Evolutionary conservation across 2,329 filamentous ascomycete species (phyloP), one percentile per base, ranked within the genome.

Genomic region (Hymenoscyphus occultus): DNA sequence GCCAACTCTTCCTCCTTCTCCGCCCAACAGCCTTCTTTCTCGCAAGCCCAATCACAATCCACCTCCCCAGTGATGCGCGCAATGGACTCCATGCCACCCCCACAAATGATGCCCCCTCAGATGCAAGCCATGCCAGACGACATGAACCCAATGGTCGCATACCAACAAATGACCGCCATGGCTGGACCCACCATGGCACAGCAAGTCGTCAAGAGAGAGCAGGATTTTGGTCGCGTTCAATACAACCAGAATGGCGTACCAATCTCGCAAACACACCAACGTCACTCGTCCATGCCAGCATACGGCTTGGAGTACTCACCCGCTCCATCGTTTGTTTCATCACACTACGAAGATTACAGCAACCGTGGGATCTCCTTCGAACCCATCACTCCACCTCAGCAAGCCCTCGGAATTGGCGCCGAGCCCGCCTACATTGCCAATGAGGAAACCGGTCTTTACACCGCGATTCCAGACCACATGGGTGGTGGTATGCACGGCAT

Each of bases 401-500:
- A 97, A 78, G 87, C 91, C 14, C 80, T 95, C 65, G 88, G 86
- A 68, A 89, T 97, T 70, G 86, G 90, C 66, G 85, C 90, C 51
- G 95, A 99, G 81, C 93, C 95, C 10, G 92, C 95, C 10, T 99
- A 98, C 81, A 97, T 99, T 77, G 92, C 94, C 68, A 97, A 97
- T 76, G 95, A 99, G 80, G 95, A 98, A 78, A 97, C 94, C 57
- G 93, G 93, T 65, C 84, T 98, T 59, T 98, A 97, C 84, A 94
- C 93, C 62, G 93, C 92, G 56, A 96, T 98, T 72, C 93, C 94
- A 12, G 94, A 98, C 74, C 89, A 96, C 75, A 83, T 91, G 71
- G 81, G 80, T 66, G 84, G 88, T 65, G 86, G 86, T 14, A 88
- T 96, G 75, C 92, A 94, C 76, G 90, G 91, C 63, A 90, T 98